phyloP scores from a whole-genome alignment of 2,329 filamentous ascomycete genomes.

The Talaromyces sp. region DNA sequence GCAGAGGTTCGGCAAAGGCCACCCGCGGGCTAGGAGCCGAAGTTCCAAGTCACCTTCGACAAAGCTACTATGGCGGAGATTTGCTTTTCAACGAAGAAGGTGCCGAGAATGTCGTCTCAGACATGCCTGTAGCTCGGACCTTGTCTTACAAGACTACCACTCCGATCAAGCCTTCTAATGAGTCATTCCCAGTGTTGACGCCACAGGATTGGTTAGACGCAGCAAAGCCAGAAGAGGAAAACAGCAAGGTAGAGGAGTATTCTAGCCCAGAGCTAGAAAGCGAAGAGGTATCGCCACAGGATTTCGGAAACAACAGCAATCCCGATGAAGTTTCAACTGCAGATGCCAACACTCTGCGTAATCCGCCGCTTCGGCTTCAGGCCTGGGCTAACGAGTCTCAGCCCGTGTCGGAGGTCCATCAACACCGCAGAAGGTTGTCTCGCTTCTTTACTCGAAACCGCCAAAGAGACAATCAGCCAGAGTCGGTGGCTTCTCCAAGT shows the following conservation, averaged over 20 bases:
- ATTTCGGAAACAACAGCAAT: background rate
- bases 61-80: slow-evolving; percentile 24
- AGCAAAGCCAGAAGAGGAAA: slow-evolving; percentile 24
- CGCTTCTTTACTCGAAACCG: slow-evolving; percentile 34
- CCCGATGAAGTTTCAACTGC: slow-evolving; percentile 10
- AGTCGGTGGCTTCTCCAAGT: background rate
- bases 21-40: slow-evolving; percentile 26
- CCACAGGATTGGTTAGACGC: slow-evolving; percentile 44
- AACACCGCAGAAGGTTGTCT: slow-evolving; percentile 32
- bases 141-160: slow-evolving; percentile 21
- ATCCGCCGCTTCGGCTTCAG: slow-evolving; percentile 29
- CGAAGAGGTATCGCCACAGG: background rate
- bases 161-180: slow-evolving; percentile 17
- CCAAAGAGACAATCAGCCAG: background rate
- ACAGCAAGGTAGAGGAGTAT: background rate
- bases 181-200: slow-evolving; percentile 33
- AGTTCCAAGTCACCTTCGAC: slow-evolving; percentile 24
- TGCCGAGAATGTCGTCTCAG: slow-evolving; percentile 23
- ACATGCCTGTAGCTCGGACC: slow-evolving; percentile 25
- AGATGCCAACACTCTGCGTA: slow-evolving; percentile 26
- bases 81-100: slow-evolving; percentile 24
- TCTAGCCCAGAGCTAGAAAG: background rate
- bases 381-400: slow-evolving; percentile 24
- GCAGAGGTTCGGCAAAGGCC: slow-evolving; percentile 27
- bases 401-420: slow-evolving; percentile 22